These are phyloP conservation scores for Chrysosphaeria jannelii DNA, from an alignment of 2,329 filamentous ascomycete species.

Conservation along the genomic window DNA sequence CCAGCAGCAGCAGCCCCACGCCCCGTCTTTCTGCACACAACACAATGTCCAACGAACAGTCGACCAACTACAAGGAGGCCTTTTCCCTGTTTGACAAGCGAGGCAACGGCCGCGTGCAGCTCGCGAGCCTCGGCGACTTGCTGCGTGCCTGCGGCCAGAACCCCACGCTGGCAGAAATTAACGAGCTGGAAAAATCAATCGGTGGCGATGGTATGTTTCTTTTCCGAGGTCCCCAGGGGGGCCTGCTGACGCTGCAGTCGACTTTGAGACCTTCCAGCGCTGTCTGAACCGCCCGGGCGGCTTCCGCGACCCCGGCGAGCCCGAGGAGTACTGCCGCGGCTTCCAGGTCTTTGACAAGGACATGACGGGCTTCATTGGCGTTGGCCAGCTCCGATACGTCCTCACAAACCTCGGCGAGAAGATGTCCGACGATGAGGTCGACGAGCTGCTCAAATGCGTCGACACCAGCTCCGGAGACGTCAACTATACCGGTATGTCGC, in stretches of 20 bases:
- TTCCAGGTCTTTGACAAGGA: slow-evolving; percentile 99
- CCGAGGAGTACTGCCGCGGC: slow-evolving; percentile 90
- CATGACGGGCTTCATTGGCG: slow-evolving; percentile 89
- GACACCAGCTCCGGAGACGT: slow-evolving; percentile 90
- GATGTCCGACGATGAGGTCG: slow-evolving; percentile 96
- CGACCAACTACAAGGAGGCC: slow-evolving; percentile 99
- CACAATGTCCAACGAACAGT: slow-evolving; percentile 25
- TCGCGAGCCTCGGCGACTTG: slow-evolving; percentile 72
- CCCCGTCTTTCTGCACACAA: too few species aligned
- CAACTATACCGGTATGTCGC: slow-evolving; percentile 63
- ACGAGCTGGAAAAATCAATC: slow-evolving; percentile 68
- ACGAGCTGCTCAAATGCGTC: slow-evolving; percentile 93
- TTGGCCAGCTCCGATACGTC: slow-evolving; percentile 93
- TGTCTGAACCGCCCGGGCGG: slow-evolving; percentile 91
- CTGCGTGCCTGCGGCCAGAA: slow-evolving; percentile 95
- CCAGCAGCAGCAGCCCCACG: too few species aligned
- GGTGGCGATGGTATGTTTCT: slow-evolving; percentile 69
- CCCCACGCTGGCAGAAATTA: slow-evolving; percentile 77
- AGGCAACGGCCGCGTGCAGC: slow-evolving; percentile 69
- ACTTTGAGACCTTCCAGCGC: slow-evolving; percentile 91
- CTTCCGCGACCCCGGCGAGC: slow-evolving; percentile 93
- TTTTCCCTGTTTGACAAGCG: slow-evolving; percentile 99
- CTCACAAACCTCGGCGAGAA: slow-evolving; percentile 96
- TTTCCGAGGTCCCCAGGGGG: background rate
- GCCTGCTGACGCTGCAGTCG: slow-evolving; percentile 35